Base-by-base conservation (phyloP, 768 basidiomycete genomes). In the Tricholoma bakamatsutake region DNA sequence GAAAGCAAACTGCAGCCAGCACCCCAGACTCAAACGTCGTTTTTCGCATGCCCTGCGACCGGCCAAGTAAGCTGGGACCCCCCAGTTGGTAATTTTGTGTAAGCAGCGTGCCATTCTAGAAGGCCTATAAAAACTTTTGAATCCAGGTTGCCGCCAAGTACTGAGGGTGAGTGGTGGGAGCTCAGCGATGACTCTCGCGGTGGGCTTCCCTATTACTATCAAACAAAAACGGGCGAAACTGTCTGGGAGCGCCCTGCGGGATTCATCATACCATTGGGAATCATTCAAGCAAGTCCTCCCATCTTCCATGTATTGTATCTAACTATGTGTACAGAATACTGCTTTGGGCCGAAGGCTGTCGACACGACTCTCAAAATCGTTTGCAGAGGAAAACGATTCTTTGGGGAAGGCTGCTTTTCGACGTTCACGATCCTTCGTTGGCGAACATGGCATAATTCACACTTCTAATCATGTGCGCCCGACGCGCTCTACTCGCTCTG, bases 131-230 rank as follows among this genome's bases (percentile, higher is more conserved):
- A 13, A 54, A 43, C 57, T 35, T 60, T 43, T 51, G 53, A 40
- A 28, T 65, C 5, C 62, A 93, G 91, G 49, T 75, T 95, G 45
- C 94, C 94, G 47, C 88, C 91, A 5, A 88, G 78, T 61, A 78
- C 81, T 4, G 84, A 90, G 43, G 93, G 94, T 40, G 93, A 96
- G 67, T 97, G 94, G 93, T 98, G 94, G 94, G 94, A 97, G 69
- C 79, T 97, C 57, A 77, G 77, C 45, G 94, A 98, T 67, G 88
- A 92, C 35, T 81, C 85, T 45, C 80, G 91, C 51, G 88, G 85
- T 45, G 90, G 90, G 30, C 75, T 93, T 54, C 84, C 90, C 3
- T 98, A 98, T 68, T 98, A 93, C 71, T 95, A 96, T 71, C 93
- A 95, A 64, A 97, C 93, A 9, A 87, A 92, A 69, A 87, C 90